Percentiles rank a stretch among this genome's conserved stretches.
These are phyloP conservation scores for Debaryomyces prosopidis DNA, from an alignment of 805 yeast species.

Conservation along the genomic window DNA sequence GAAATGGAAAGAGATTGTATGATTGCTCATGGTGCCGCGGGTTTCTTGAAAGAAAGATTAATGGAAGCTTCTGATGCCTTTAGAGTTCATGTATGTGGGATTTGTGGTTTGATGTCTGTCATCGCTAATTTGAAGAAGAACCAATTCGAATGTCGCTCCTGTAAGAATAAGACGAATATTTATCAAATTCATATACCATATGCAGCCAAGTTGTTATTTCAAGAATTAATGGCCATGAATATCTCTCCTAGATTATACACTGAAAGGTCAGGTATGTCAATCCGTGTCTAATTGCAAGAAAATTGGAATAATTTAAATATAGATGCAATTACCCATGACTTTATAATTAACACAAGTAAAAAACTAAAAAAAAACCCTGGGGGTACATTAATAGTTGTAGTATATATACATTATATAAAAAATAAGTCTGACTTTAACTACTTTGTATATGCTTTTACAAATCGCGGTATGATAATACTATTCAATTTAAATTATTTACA, in stretches of 20 bases:
- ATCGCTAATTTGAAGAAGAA: constrained; percentile 96
- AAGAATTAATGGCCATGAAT: constrained; percentile 99
- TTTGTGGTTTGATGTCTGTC: constrained; percentile 97
- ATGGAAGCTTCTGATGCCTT: constrained; percentile 99
- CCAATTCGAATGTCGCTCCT: constrained; percentile 97
- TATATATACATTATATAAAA: constrained; percentile 4
- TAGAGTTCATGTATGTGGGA: constrained; percentile 96
- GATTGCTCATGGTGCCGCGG: constrained; percentile 99
- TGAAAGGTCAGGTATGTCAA: constrained; percentile 70
- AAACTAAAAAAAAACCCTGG: constrained; percentile 12
- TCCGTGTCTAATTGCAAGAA: constrained; percentile 25
- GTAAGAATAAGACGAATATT: constrained; percentile 97
- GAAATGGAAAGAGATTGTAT: constrained; percentile 99
- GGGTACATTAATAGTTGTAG: constrained; percentile 13
- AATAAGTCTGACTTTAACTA: background rate
- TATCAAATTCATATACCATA: constrained; percentile 97
- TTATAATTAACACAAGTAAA: background rate
- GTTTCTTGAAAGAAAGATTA: constrained; percentile 93
- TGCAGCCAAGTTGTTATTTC: constrained; percentile 97
- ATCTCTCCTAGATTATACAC: constrained; percentile 96
- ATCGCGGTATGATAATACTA: background rate
- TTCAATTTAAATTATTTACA: background rate
- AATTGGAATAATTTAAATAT: constrained; percentile 2
- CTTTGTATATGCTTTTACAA: background rate
- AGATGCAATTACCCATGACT: background rate